Evolutionary conservation across 2,329 filamentous ascomycete genomes (phyloP).

Genomic region (Phaeophleospora eucalypticola): DNA sequence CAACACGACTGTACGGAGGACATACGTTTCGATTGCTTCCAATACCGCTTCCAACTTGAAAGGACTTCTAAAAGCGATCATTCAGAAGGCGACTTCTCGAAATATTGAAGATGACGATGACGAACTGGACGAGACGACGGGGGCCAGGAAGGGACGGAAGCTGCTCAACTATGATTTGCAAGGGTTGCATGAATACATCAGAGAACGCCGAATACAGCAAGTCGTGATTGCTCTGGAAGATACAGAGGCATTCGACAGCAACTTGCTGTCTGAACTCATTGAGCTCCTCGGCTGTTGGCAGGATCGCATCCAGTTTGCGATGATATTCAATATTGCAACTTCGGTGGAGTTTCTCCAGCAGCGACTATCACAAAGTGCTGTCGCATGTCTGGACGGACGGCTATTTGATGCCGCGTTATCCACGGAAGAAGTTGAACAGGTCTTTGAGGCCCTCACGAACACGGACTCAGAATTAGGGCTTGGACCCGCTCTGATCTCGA

Average conservation of each 20-base stretch:
- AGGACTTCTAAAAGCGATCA: conserved; percentile 66
- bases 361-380: conserved; percentile 64
- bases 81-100: conserved; percentile 59
- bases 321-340: conserved; percentile 76
- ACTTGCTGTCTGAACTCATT: conserved; percentile 67
- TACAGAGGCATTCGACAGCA: conserved; percentile 74
- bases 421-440: conserved; percentile 65
- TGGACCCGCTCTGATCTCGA: conserved; percentile 59
- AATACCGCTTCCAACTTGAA: conserved; percentile 71
- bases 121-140: conserved; percentile 40
- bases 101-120: conserved; percentile 47
- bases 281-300: conserved; percentile 67
- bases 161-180: conserved; percentile 77
- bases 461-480: conserved; percentile 56
- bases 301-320: conserved; percentile 69
- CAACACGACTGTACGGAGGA: conserved; percentile 43
- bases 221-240: conserved; percentile 74
- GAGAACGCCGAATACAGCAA: conserved; percentile 51
- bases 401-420: conserved; percentile 76
- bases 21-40: conserved; percentile 64
- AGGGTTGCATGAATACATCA: conserved; percentile 60
- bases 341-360: conserved; percentile 76
- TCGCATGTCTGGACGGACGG: conserved; percentile 62
- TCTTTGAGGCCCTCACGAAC: conserved; percentile 65
- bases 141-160: conserved; percentile 35